Evolutionary conservation across 306 rosid species (phyloP).

Genomic region (Cicer yamashitae): DNA sequence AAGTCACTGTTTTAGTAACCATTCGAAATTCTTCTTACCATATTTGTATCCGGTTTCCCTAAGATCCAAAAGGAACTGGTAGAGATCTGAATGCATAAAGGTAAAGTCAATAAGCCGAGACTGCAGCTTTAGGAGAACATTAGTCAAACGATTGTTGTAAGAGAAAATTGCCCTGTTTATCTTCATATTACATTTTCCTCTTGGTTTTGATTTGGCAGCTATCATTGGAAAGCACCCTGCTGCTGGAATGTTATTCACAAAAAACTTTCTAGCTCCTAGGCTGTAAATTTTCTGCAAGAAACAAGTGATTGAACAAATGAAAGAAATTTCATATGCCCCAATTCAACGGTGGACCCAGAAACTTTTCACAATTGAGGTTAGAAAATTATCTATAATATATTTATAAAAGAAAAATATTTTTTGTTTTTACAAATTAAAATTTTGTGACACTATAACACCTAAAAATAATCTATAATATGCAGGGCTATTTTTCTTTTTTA

Average conservation of each 20-base stretch:
- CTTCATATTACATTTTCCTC: constrained; percentile 40
- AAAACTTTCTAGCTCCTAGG: constrained; percentile 53
- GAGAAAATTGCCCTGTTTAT: constrained; percentile 28
- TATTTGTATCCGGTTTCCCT: constrained; percentile 38
- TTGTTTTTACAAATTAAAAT: no score
- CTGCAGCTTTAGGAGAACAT: constrained; percentile 32
- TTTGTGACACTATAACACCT: no score
- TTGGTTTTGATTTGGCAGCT: constrained; percentile 30
- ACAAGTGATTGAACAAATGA: neutral
- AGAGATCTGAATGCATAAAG: constrained; percentile 44
- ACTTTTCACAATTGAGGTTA: no score
- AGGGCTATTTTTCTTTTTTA: no score
- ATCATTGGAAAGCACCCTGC: constrained; percentile 49
- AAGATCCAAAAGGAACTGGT: constrained; percentile 22
- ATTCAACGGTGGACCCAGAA: no score
- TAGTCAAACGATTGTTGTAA: constrained; percentile 39
- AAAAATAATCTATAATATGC: no score
- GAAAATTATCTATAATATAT: no score
- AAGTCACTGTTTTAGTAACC: neutral
- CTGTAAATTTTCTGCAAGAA: constrained; percentile 46
- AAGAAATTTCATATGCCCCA: neutral
- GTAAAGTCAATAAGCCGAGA: constrained; percentile 41
- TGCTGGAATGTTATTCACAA: constrained; percentile 49
- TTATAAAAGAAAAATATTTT: no score
- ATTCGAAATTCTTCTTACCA: constrained; percentile 37